Base-by-base conservation (phyloP, 192 early-diverging fungal genomes). In the Ambispora gerdemannii region DNA sequence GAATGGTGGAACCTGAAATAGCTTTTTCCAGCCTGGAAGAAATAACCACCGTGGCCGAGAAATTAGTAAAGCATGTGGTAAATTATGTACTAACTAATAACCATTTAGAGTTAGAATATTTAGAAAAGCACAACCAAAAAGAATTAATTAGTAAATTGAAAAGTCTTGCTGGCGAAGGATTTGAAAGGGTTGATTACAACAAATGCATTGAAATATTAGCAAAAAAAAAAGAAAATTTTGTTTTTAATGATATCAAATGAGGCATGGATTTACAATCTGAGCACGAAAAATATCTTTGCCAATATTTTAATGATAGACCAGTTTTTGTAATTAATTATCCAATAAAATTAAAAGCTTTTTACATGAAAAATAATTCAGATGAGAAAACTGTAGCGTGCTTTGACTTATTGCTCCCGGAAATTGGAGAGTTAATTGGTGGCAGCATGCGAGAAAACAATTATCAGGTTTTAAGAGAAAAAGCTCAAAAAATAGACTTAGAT, bases 301-400 rank as follows among this genome's bases (percentile, higher is more conserved):
- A 1, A 83, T 87, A 65, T 15, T 79, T 86, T 53, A 89, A 77
- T 71, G 76, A 83, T 20, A 77, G 76, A 11, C 94, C 94, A 1
- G 90, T 96, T 1, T 96, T 93, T 85, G 90, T 96, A 19, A 94
- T 90, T 20, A 88, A 93, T 62, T 96, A 94, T 73, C 94, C 93
- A 4, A 74, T 78, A 1, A 72, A 70, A 11, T 71, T 92, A 32
- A 96, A 96, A 74, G 91, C 94, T 0, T 96, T 96, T 71, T 96
- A 96, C 63, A 96, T 96, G 94, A 74, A 85, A 33, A 79, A 72
- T 2, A 74, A 80, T 25, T 60, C 68, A 15, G 76, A 84, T 69
- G 68, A 80, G 11, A 79, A 76, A 30, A 93, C 91, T 0, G 93
- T 94, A 3, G 89, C 87, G 0, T 93, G 92, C 49, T 86, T 89